phyloP scores from a whole-genome alignment of 441 rosid species.

The Syzygium malaccense region DNA sequence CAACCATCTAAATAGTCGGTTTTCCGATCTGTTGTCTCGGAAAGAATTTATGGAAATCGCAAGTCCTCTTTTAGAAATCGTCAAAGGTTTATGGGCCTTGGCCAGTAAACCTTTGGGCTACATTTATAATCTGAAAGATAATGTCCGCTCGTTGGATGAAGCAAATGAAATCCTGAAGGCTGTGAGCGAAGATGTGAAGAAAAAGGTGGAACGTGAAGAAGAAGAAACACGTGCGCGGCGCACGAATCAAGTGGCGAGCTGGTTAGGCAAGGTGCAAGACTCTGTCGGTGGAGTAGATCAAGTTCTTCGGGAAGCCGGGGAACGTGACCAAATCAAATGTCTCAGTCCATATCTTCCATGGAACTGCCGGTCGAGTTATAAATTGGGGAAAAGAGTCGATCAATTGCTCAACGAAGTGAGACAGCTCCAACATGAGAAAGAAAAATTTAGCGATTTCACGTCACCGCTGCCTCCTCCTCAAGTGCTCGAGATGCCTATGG shows the following conservation, averaged over 20 bases:
- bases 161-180: background rate
- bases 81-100: background rate
- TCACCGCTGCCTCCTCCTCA: background rate
- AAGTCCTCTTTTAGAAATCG: accelerated
- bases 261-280: background rate
- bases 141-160: background rate
- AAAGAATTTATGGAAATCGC: too few relatives aligned
- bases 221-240: accelerated
- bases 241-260: background rate
- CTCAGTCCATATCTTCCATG: background rate
- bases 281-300: accelerated
- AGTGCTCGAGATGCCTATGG: background rate
- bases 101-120: background rate
- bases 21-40: too few relatives aligned
- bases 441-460: accelerated
- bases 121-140: background rate
- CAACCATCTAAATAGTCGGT: too few relatives aligned
- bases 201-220: background rate
- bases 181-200: background rate
- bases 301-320: background rate
- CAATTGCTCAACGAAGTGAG: background rate
- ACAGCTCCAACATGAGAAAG: accelerated
- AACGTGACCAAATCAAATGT: constrained; percentile 7
- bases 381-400: constrained; percentile 1
- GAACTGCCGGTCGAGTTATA: constrained; percentile 6